Evolutionary conservation across 768 basidiomycete species (phyloP), one percentile per base, ranked within the genome.

Genomic region (Pulveroboletus sp.): DNA sequence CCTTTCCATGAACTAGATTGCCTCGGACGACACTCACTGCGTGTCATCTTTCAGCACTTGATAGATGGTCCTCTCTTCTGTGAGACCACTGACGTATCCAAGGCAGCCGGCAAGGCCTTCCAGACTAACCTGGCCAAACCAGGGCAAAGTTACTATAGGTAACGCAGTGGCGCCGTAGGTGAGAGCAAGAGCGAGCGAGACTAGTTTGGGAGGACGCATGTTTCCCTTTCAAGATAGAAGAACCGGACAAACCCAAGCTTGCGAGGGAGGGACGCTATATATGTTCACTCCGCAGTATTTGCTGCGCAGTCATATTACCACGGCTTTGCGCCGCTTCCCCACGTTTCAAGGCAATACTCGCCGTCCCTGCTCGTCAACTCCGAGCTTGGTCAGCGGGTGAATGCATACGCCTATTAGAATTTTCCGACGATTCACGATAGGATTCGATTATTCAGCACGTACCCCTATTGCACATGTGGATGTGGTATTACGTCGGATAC

Each of bases 401-500:
- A 39, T 14, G 30, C 30, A 10, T 10, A 30, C 38, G 30, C 42
- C 18, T 5, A 24, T 26, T 24, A 14, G 40, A 11, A 11, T 33
- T 13, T 49, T 21, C 33, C 10, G 11, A 14, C 42, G 14, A 21
- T 30, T n/a, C 33, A 5, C 4, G 11, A 18, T 30, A 4, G 11
- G 9, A 28, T 11, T 32, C 24, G 31, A 30, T 35, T 26, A 21
- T 30, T 36, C 5, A 33, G 13, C 32, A 14, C 13, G 8, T 8
- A 28, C 27, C 8, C 27, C 27, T 28, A 8, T 28, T 28, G 27
- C 27, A 28, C 50, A 21, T 35, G 35, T 33, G 38, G 39, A 52
- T 41, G 21, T 43, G 51, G 54, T 57, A 65, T 67, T 58, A 59
- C 43, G 46, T 32, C 53, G 58, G 44, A 30, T 61, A 68, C 66